Percentiles rank a stretch among this genome's conserved stretches.
phyloP scores from a whole-genome alignment of 768 basidiomycete genomes.

The Leccinum sublutescens region DNA sequence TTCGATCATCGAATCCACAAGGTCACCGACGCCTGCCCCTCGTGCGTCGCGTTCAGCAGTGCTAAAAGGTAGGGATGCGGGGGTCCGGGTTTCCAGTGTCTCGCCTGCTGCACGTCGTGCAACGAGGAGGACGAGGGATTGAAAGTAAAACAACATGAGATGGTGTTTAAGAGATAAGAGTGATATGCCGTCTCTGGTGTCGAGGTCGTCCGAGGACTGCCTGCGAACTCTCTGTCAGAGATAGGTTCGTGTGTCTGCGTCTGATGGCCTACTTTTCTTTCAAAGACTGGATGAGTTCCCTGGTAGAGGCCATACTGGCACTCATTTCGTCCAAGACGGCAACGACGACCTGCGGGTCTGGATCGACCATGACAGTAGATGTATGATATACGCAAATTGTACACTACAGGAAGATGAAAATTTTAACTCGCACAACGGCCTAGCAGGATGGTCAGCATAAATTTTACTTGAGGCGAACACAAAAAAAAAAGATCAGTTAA shows the following conservation, averaged over 20 bases:
- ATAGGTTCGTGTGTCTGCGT: background rate
- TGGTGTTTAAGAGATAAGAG: conserved; percentile 87
- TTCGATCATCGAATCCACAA: conserved; percentile 79
- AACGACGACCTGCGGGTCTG: conserved; percentile 17
- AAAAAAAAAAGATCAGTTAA: conserved; percentile 44
- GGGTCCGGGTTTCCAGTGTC: conserved; percentile 50
- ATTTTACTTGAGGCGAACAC: background rate
- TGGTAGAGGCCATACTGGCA: conserved; percentile 57
- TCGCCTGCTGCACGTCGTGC: conserved; percentile 71
- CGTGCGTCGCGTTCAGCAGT: conserved; percentile 48
- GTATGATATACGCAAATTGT: conserved; percentile 3
- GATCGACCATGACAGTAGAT: conserved; percentile 18
- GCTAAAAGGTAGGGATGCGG: conserved; percentile 53
- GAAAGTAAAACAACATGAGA: conserved; percentile 79
- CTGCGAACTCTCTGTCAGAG: conserved; percentile 26
- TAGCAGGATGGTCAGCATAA: conserved; percentile 11
- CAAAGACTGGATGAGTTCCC: conserved; percentile 53
- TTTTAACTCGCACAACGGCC: conserved; percentile 1
- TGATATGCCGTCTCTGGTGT: conserved; percentile 81
- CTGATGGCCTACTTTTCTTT: conserved; percentile 48
- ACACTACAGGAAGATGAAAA: background rate
- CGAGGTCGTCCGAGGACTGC: conserved; percentile 35
- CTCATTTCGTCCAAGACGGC: conserved; percentile 54
- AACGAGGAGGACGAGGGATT: conserved; percentile 72
- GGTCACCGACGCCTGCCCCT: conserved; percentile 64